A percentile compares a stretch with the other conserved stretches of the same genome.
These are phyloP conservation scores for Cymodocea nodosa DNA, from an alignment of 116 monocot species.

Conservation along the genomic window DNA sequence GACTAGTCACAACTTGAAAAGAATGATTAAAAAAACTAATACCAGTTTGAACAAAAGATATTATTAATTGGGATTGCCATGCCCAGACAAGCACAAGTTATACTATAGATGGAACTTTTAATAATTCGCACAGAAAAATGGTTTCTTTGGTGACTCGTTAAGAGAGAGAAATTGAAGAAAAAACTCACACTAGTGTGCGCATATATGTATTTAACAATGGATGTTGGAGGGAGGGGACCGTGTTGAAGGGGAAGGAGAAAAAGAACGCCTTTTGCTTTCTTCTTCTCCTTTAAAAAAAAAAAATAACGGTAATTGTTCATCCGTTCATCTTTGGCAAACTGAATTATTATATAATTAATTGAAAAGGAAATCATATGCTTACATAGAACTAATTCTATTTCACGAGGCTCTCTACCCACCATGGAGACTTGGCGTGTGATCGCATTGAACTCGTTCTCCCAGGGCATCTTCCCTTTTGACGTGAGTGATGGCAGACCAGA, in stretches of 20 bases:
- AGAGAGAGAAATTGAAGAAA: not conserved
- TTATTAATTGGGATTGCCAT: slow-evolving; percentile 3
- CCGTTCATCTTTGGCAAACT: too few relatives aligned
- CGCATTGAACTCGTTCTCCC: slow-evolving; percentile 1
- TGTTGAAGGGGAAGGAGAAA: not conserved
- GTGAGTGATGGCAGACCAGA: not conserved
- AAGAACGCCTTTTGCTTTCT: too few relatives aligned
- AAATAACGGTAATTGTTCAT: too few relatives aligned
- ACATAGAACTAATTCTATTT: not conserved
- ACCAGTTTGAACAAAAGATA: slow-evolving; percentile 9
- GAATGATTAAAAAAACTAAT: not conserved
- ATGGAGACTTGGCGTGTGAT: not conserved
- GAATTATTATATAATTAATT: too few relatives aligned
- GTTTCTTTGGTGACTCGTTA: not conserved
- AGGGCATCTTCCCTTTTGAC: slow-evolving; percentile 1
- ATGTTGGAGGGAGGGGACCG: not conserved
- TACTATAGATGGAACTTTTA: too few relatives aligned
- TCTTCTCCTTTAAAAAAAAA: too few relatives aligned
- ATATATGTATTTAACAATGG: not conserved
- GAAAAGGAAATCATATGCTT: not conserved
- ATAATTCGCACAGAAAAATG: not conserved
- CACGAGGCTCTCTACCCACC: slow-evolving; percentile 6
- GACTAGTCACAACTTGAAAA: not conserved
- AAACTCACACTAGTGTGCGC: not conserved
- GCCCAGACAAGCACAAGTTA: slow-evolving; percentile 7